These are phyloP conservation scores for Plasmodium cynomolgi DNA, from an alignment of 169 alveolate genomes.

Conservation along the genomic window DNA sequence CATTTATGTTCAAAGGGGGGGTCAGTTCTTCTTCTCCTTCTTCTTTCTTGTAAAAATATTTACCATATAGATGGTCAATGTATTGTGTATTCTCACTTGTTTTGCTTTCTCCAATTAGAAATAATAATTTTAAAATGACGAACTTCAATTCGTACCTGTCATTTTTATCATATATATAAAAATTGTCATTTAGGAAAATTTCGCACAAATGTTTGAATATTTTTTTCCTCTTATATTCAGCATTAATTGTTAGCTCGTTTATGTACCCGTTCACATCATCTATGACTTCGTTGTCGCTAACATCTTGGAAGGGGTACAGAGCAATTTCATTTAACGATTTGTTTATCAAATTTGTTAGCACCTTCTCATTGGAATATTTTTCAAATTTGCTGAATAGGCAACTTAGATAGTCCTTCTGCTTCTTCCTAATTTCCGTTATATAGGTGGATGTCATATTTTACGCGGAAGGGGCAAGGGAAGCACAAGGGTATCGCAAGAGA, in stretches of 20 bases:
- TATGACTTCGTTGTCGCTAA: constrained; percentile 64
- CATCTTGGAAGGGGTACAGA: constrained; percentile 75
- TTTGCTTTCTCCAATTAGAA: constrained; percentile 67
- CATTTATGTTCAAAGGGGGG: constrained; percentile 30
- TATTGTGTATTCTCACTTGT: constrained; percentile 28
- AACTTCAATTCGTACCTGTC: constrained; percentile 73
- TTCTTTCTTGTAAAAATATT: constrained; percentile 14
- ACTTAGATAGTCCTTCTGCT: constrained; percentile 67
- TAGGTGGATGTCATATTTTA: constrained; percentile 68
- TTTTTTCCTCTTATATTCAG: constrained; percentile 69
- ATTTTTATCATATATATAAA: constrained; percentile 49
- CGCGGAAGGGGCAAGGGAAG: neutral
- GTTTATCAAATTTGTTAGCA: constrained; percentile 46
- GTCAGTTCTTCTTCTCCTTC: neutral
- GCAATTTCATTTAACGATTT: constrained; percentile 74
- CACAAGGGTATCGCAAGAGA: neutral
- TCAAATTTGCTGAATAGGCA: constrained; percentile 52
- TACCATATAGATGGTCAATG: constrained; percentile 34
- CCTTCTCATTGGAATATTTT: constrained; percentile 51
- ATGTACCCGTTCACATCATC: constrained; percentile 60
- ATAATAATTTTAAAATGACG: constrained; percentile 63
- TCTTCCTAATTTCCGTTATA: constrained; percentile 51
- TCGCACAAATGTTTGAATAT: constrained; percentile 71
- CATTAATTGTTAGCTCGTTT: constrained; percentile 70
- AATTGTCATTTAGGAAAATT: constrained; percentile 29